A percentile compares a stretch with the other conserved stretches of the same genome.
These are phyloP conservation scores for Carpinus viminea DNA, from an alignment of 306 rosid species.

Conservation along the genomic window DNA sequence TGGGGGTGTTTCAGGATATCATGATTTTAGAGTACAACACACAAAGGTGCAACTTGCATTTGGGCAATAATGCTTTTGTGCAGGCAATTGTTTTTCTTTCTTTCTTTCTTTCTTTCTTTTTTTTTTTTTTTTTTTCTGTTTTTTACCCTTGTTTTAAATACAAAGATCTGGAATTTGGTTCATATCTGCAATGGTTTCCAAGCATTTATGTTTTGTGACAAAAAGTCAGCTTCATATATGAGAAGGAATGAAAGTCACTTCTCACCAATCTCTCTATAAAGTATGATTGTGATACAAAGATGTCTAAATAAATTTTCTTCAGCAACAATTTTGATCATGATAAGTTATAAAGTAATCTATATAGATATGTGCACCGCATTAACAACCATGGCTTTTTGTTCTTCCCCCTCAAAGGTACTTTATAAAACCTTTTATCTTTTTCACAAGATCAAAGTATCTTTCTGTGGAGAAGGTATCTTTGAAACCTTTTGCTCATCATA, in stretches of 20 bases:
- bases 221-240: too few species aligned
- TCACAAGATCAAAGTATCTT: too few species aligned
- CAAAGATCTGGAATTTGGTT: background rate
- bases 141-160: background rate
- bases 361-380: background rate
- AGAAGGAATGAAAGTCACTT: too few species aligned
- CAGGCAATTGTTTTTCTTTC: background rate
- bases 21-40: conserved; percentile 17
- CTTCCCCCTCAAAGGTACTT: too few species aligned
- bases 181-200: background rate
- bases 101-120: too few species aligned
- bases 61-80: conserved; percentile 9
- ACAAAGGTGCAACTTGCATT: background rate
- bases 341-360: background rate
- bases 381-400: too few species aligned
- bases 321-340: background rate
- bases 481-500: too few species aligned
- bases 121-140: too few species aligned
- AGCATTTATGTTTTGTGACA: background rate
- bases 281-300: background rate
- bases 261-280: too few species aligned
- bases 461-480: too few species aligned
- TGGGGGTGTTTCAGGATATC: conserved; percentile 32
- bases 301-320: background rate
- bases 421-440: too few species aligned